Conservation (phyloP, 768 basidiomycete genomes). For the Boletus rubropictus region DNA sequence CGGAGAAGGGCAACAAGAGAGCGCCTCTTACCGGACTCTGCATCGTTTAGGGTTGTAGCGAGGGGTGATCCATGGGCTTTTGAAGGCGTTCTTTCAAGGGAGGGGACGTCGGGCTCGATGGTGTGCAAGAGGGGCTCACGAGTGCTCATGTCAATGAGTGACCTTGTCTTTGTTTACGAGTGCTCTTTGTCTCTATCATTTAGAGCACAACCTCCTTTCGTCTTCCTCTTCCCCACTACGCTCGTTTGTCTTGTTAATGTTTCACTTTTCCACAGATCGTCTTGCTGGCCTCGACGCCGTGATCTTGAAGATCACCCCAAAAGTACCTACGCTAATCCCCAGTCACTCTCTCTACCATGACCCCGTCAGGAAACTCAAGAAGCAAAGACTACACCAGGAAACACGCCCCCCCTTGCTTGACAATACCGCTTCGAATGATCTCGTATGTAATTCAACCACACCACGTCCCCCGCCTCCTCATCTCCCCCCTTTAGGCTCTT, state of each 20-base stretch:
- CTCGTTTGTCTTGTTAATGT: conserved; percentile 25
- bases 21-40: conserved; percentile 66
- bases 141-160: conserved; percentile 42
- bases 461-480: conserved; percentile 8
- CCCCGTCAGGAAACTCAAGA: conserved; percentile 23
- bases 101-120: conserved; percentile 81
- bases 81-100: conserved; percentile 35
- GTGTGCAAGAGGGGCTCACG: conserved; percentile 66
- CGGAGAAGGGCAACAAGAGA: neutral
- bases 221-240: neutral
- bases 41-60: conserved; percentile 55
- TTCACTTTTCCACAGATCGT: conserved; percentile 35
- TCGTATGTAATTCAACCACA: conserved; percentile 24
- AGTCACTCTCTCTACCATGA: conserved; percentile 17
- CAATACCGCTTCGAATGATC: conserved; percentile 27
- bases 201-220: conserved; percentile 5
- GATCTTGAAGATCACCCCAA: conserved; percentile 33
- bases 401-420: conserved; percentile 30
- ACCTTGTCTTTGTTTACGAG: conserved; percentile 12
- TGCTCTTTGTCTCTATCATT: conserved; percentile 6
- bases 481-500: conserved; percentile 8
- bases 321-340: conserved; percentile 27
- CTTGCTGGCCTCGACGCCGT: conserved; percentile 40
- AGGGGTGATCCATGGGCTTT: conserved; percentile 37
- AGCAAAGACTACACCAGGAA: conserved; percentile 13